Conservation (phyloP, 768 basidiomycete species). For the Kondoa subrosea region DNA sequence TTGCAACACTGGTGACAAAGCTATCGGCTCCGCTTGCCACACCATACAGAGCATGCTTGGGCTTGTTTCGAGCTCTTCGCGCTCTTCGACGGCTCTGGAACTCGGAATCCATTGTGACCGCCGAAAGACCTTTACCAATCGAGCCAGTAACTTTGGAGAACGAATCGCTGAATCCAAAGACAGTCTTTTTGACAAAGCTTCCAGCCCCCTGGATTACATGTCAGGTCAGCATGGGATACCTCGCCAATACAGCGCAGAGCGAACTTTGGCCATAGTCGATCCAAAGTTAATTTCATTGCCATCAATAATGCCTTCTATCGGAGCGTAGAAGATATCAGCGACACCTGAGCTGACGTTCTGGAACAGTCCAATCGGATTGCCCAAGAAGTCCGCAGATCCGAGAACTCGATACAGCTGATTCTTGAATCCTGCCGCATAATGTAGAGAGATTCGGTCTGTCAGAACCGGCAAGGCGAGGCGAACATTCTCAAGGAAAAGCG, state of each 20-base stretch:
- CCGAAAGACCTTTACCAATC: constrained; percentile 90
- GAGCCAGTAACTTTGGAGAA: constrained; percentile 97
- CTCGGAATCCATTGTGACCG: constrained; percentile 89
- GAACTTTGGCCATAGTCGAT: constrained; percentile 10
- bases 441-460: constrained; percentile 64
- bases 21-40: constrained; percentile 87
- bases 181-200: constrained; percentile 95
- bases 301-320: constrained; percentile 89
- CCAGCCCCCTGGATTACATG: constrained; percentile 58
- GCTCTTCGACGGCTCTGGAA: constrained; percentile 78
- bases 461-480: constrained; percentile 70
- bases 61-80: constrained; percentile 79
- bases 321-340: constrained; percentile 96
- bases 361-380: constrained; percentile 91
- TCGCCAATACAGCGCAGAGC: too few species aligned
- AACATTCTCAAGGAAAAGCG: constrained; percentile 84
- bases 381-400: constrained; percentile 84
- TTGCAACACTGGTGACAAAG: constrained; percentile 78
- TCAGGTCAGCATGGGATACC: too few species aligned
- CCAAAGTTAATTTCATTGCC: constrained; percentile 89
- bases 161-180: constrained; percentile 88
- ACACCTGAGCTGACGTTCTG: constrained; percentile 96
- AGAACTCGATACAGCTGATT: constrained; percentile 89
- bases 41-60: constrained; percentile 97
- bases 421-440: constrained; percentile 83